These are phyloP conservation scores for Kwoniella bestiolae DNA, from an alignment of 768 basidiomycete species.

Conservation along the genomic window DNA sequence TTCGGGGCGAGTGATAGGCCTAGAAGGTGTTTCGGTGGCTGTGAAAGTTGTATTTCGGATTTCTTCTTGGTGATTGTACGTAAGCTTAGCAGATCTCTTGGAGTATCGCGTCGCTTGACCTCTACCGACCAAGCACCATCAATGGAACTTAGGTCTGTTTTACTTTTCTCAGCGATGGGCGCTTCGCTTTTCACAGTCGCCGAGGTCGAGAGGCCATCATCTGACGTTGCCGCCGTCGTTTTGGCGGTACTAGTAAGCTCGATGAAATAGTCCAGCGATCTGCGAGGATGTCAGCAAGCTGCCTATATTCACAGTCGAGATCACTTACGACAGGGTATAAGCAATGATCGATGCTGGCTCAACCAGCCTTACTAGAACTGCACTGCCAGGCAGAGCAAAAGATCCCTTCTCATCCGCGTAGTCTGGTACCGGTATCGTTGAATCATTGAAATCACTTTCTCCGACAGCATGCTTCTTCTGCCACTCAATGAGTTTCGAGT, in stretches of 20 bases:
- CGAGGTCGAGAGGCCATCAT: background rate
- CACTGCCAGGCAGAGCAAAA: constrained; percentile 41
- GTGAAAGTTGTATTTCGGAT: constrained; percentile 29
- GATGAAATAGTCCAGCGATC: constrained; percentile 39
- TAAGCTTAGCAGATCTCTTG: constrained; percentile 42
- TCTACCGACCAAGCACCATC: constrained; percentile 35
- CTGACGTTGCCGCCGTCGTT: background rate
- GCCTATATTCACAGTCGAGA: background rate
- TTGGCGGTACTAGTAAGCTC: constrained; percentile 29
- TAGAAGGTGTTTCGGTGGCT: constrained; percentile 13
- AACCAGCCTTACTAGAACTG: constrained; percentile 39
- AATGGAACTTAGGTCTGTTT: constrained; percentile 1
- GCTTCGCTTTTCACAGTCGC: background rate
- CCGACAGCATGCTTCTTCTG: constrained; percentile 6
- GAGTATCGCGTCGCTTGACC: constrained; percentile 40
- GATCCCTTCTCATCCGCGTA: constrained; percentile 15
- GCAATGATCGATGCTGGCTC: constrained; percentile 50
- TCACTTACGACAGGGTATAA: constrained; percentile 46
- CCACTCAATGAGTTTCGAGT: constrained; percentile 12
- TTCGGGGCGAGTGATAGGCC: constrained; percentile 35
- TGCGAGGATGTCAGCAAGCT: constrained; percentile 4
- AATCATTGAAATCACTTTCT: background rate
- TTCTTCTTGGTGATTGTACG: constrained; percentile 44
- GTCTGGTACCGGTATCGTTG: constrained; percentile 18
- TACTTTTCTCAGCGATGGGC: background rate